phyloP scores from a whole-genome alignment of 768 basidiomycete genomes.

The Leccinum rimulosum region DNA sequence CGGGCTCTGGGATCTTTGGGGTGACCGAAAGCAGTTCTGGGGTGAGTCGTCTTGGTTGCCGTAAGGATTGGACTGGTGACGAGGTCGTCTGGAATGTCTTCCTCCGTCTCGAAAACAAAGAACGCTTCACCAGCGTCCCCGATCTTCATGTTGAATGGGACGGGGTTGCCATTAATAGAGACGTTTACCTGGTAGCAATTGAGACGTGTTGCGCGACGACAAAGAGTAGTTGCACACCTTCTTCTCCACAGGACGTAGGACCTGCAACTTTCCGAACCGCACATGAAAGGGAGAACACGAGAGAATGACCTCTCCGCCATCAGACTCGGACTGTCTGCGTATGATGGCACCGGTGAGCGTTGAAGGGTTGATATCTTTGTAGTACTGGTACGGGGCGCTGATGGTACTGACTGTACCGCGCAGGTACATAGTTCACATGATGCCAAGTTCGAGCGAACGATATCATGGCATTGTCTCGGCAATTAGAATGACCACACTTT shows the following conservation, averaged over 20 bases:
- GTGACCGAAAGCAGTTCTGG: constrained; percentile 5
- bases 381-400: constrained; percentile 86
- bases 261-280: constrained; percentile 95
- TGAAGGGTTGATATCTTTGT: constrained; percentile 92
- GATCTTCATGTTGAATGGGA: constrained; percentile 97
- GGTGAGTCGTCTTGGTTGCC: constrained; percentile 41
- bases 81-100: constrained; percentile 88
- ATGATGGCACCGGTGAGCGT: constrained; percentile 97
- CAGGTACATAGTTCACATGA: constrained; percentile 66
- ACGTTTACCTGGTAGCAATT: constrained; percentile 70
- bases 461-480: neutral
- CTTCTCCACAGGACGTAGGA: constrained; percentile 91
- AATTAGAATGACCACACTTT: constrained; percentile 1
- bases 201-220: neutral
- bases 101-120: constrained; percentile 97
- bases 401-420: constrained; percentile 83
- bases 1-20: constrained; percentile 54
- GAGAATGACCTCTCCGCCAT: constrained; percentile 62
- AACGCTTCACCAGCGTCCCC: constrained; percentile 99
- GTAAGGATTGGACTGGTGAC: constrained; percentile 90
- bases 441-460: constrained; percentile 26
- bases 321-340: constrained; percentile 52
- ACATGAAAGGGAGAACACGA: constrained; percentile 97
- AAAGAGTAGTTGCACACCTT: constrained; percentile 48
- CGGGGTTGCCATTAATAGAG: constrained; percentile 77